Evolutionary conservation across 164 flowering plant species (phyloP).

Genomic region (Magnolia sinica): DNA sequence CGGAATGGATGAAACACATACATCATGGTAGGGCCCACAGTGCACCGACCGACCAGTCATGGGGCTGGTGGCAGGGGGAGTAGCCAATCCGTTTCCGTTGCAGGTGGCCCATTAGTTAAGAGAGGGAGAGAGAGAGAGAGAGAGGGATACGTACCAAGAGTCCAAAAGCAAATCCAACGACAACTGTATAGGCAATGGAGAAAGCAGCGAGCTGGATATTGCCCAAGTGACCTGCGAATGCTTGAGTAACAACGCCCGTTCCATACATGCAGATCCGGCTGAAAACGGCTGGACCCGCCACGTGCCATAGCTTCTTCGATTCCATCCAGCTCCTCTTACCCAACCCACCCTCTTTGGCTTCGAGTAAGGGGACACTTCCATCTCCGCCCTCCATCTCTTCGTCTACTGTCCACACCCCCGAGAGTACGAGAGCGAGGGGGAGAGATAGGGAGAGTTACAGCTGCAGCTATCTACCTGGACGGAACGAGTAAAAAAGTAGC

Average conservation of each 20-base stretch:
- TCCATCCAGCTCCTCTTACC: constrained; percentile 37
- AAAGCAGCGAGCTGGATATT: constrained; percentile 55
- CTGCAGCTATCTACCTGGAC: too few species aligned
- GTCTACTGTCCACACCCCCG: neutral
- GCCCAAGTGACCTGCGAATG: constrained; percentile 61
- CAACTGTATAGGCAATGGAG: constrained; percentile 48
- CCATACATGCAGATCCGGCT: constrained; percentile 42
- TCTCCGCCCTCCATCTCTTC: constrained; percentile 4
- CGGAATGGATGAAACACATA: too few species aligned
- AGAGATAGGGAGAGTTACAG: too few species aligned
- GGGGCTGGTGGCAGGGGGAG: too few species aligned
- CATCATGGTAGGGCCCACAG: too few species aligned
- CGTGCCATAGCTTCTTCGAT: constrained; percentile 51
- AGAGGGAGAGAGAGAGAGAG: neutral
- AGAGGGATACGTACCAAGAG: constrained; percentile 24
- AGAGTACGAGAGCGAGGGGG: too few species aligned
- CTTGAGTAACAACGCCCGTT: constrained; percentile 51
- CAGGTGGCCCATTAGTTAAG: neutral
- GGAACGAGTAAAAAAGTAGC: too few species aligned
- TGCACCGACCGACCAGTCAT: too few species aligned
- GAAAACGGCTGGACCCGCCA: constrained; percentile 55
- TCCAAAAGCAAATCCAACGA: constrained; percentile 51
- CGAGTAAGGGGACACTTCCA: constrained; percentile 3
- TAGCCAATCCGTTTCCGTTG: too few species aligned
- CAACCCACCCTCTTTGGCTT: neutral